Conservation (phyloP, 179 eudicot species). For the Carnegiea gigantea region DNA sequence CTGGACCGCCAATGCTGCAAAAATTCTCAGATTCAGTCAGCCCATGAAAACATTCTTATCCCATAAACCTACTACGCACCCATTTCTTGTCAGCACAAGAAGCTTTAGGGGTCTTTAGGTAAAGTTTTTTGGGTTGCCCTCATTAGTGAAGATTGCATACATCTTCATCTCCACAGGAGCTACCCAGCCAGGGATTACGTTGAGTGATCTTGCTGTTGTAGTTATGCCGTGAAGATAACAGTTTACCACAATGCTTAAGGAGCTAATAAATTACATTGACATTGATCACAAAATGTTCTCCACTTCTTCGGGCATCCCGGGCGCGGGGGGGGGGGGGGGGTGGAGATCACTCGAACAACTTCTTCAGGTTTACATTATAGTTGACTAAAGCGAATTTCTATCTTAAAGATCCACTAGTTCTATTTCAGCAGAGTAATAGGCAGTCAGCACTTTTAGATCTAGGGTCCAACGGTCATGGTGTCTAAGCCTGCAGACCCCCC, state of each 20-base stretch:
- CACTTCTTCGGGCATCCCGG: background rate
- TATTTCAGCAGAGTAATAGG: too few relatives aligned
- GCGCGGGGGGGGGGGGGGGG: too few relatives aligned
- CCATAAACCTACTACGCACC: background rate
- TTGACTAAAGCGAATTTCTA: background rate
- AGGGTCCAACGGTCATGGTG: background rate
- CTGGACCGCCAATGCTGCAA: slow-evolving; percentile 61
- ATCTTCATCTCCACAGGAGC: too few relatives aligned
- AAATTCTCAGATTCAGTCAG: slow-evolving; percentile 15
- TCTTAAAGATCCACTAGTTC: background rate
- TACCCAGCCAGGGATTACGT: background rate
- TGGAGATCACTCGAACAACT: background rate
- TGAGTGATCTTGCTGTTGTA: background rate
- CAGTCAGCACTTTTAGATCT: background rate
- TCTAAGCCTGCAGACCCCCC: background rate
- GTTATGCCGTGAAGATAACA: background rate
- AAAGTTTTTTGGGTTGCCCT: background rate
- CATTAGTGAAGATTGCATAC: background rate
- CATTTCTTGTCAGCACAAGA: background rate
- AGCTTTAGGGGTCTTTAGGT: background rate
- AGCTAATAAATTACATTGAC: background rate
- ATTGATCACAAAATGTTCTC: background rate
- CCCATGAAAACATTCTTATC: background rate
- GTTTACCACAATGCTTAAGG: background rate
- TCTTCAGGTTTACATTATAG: background rate